Evolutionary conservation across 2,329 filamentous ascomycete species (phyloP).

Genomic region (Alternaria sp.): DNA sequence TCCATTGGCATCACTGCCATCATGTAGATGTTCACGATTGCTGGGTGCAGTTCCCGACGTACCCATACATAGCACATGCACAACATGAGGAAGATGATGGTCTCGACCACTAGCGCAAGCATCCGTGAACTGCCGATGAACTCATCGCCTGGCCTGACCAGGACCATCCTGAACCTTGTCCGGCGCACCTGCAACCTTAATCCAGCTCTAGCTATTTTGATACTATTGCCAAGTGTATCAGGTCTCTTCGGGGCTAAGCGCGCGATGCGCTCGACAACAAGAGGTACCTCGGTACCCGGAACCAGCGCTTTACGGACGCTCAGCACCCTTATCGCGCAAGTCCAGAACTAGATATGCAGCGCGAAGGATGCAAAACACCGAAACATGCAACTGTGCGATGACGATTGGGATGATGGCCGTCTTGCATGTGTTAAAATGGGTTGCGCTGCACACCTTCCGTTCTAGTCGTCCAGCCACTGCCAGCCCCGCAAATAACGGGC

Average conservation of each 20-base stretch:
- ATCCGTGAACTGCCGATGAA: conserved; percentile 3
- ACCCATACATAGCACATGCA: background rate
- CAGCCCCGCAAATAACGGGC: conserved; percentile 19
- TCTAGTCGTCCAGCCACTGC: conserved; percentile 12
- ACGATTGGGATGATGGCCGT: background rate
- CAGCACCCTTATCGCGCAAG: background rate
- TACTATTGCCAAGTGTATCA: background rate
- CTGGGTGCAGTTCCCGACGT: no score
- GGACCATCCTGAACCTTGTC: background rate
- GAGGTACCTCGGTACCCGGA: background rate
- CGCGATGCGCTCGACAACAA: background rate
- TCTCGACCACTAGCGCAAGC: background rate
- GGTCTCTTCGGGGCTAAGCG: background rate
- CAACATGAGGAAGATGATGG: background rate
- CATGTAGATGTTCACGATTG: background rate
- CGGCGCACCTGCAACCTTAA: conserved; percentile 4
- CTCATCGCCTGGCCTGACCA: background rate
- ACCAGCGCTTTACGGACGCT: background rate
- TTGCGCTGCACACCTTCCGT: conserved; percentile 12
- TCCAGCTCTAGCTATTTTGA: background rate
- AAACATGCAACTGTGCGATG: background rate
- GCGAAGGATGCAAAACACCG: background rate
- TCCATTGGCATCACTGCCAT: background rate
- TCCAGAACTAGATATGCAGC: background rate
- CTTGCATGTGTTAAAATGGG: conserved; percentile 4